Conservation (phyloP, 208 protist genomes). For the Leishmania mexicana region DNA sequence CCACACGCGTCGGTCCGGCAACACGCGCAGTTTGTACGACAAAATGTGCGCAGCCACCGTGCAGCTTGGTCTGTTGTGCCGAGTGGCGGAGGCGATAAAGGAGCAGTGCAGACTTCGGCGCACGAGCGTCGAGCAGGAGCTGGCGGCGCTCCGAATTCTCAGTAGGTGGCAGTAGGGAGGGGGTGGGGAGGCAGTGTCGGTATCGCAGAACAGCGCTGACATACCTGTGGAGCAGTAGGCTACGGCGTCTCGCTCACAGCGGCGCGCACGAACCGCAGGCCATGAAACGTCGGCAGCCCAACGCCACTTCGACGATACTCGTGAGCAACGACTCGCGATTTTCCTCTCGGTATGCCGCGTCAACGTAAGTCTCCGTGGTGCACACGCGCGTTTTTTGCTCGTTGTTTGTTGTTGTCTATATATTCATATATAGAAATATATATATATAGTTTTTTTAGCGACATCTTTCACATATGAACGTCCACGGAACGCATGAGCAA, state of each 20-base stretch:
- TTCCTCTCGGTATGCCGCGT: background rate
- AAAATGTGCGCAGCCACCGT: conserved; percentile 43
- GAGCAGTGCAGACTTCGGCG: conserved; percentile 35
- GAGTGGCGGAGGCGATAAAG: conserved; percentile 33
- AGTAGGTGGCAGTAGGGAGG: conserved; percentile 21
- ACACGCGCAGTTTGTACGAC: conserved; percentile 55
- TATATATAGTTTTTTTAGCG: background rate
- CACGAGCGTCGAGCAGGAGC: conserved; percentile 44
- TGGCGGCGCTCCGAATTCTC: conserved; percentile 36
- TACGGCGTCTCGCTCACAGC: background rate
- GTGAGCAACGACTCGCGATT: background rate
- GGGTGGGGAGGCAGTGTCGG: background rate
- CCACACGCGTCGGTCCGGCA: conserved; percentile 56
- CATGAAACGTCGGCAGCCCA: background rate
- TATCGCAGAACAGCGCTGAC: background rate
- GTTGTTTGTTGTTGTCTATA: background rate
- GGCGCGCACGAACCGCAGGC: background rate
- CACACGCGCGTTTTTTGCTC: background rate
- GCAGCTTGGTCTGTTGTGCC: conserved; percentile 45
- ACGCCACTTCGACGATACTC: background rate
- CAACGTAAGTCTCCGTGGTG: background rate
- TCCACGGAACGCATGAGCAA: background rate
- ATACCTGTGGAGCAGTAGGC: background rate
- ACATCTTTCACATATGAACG: background rate
- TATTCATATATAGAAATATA: background rate